Evolutionary conservation across 1,284 basidiomycete genomes (phyloP), one percentile per base, ranked within the genome.

Genomic region (Rhodotorula sp.): DNA sequence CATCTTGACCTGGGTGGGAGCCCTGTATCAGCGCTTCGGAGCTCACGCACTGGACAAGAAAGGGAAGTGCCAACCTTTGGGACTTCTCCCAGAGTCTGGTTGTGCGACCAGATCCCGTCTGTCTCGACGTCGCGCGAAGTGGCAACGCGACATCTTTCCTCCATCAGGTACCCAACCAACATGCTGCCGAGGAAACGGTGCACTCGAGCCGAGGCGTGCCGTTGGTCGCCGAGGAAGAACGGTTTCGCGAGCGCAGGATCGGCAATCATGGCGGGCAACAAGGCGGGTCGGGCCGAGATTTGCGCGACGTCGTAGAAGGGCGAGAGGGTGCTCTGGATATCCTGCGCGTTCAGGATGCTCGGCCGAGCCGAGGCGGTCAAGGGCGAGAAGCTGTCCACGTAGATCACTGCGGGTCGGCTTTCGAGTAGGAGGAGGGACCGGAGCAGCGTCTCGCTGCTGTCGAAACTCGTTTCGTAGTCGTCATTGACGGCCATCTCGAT

Each of bases 401-500:
- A 65, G 18, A 69, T 30, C n/a, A 65, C 59, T 1, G 62, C 67
- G 3, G 67, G 67, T 26, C 48, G n/a, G 18, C 20, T 44, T 17
- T 54, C 59, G 45, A 68, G 61, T 8, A 51, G 45, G 6, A 64
- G 53, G 7, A 69, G 42, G 6, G 62, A 63, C 7, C 67, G 56
- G 18, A 69, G 37, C 22, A 65, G 62, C 37, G 55, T 58, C 44
- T 64, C 62, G 30, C 49, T 24, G 26, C 30, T 26, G 37, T 33
- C 49, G 33, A 68, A 37, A 24, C 59, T 33, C 1, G 48, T 58
- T 3, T 17, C 3, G 48, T 44, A 59, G 12, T 63, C 66, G 62
- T 69, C 67, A 58, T 69, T 69, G n/a, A 88, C 86, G 0, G 94
- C 93, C 44, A 69, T 45, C 58, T 69, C 67, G 53, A 69, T 29